Evolutionary conservation across 2,329 filamentous ascomycete genomes (phyloP), one percentile per base, ranked within the genome.

Genomic region (Hypoxylon sp.): DNA sequence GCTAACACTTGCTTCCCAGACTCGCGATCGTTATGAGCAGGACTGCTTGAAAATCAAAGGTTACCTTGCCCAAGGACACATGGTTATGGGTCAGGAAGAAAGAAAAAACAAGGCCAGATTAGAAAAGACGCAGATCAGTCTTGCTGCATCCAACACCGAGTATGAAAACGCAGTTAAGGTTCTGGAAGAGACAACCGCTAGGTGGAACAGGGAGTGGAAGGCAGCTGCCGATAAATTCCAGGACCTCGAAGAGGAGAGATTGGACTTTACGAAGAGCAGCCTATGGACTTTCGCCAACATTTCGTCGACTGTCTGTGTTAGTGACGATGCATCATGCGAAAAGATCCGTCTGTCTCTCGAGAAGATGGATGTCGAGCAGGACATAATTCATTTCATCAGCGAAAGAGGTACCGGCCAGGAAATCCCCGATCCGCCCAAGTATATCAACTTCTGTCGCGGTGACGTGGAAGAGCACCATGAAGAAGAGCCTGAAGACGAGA

Each of bases 21-120:
- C 94, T 14, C 89, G 96, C 72, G 96, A 99, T 81, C 91, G 91
- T 53, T 99, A 97, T 78, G 96, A 99, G 81, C 95, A 99, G 80
- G 97, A 99, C 74, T 98, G 95, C 78, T 85, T 99, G 48, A 96
- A 97, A 79, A 98, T 99, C 79, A 99, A 99, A 81, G 96, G 96
- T 41, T 99, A 99, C 77, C 88, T 99, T 3, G 96, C 97, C 3
- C 96, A 99, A 80, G 96, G 96, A 9, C 97, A 99, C 79, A 99
- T 99, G 96, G 96, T 99, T 63, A 99, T 99, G 96, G 96, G 96
- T 13, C 96, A 99, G 75, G 96, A 99, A 79, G 96, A 99, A 83
- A 90, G 96, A 28, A 98, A 97, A 82, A 99, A 99, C 81, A 99
- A 99, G 82, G 94, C 95, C 21, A 98, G 97, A 81, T 87, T 99